A percentile compares a stretch with the other conserved stretches of the same genome.
phyloP scores from a whole-genome alignment of 2,329 filamentous ascomycete genomes.

The Alternaria alternata region DNA sequence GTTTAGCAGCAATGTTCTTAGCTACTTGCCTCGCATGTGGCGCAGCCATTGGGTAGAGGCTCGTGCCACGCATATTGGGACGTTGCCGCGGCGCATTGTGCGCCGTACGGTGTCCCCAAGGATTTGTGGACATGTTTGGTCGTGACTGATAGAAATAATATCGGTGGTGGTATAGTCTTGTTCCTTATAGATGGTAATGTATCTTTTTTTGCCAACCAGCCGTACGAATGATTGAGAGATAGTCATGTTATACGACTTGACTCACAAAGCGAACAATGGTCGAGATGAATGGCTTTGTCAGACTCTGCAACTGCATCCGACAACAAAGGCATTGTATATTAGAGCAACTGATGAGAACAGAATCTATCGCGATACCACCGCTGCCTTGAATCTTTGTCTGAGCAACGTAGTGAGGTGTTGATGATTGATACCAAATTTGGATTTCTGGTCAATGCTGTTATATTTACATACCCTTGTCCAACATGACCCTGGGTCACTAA shows the following conservation, averaged over 20 bases:
- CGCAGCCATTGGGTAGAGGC: too few relatives aligned
- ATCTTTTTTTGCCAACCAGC: background rate
- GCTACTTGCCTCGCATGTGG: too few relatives aligned
- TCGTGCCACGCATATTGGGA: constrained; percentile 1
- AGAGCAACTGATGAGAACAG: background rate
- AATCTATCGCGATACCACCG: background rate
- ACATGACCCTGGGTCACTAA: background rate
- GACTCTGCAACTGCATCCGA: background rate
- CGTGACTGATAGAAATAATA: background rate
- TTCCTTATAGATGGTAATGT: background rate
- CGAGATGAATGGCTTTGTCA: background rate
- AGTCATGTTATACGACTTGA: constrained; percentile 1
- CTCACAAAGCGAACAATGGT: background rate
- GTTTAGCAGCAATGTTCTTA: background rate
- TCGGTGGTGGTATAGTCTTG: background rate
- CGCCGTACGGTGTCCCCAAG: background rate
- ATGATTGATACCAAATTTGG: background rate
- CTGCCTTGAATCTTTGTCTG: background rate
- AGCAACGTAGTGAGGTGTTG: background rate
- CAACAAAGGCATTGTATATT: background rate
- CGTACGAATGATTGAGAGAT: background rate
- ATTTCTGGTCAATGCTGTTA: background rate
- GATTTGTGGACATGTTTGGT: background rate
- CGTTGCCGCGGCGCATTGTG: background rate
- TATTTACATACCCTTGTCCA: background rate